Evolutionary conservation across 169 alveolate species (phyloP), one percentile per base, ranked within the genome.

Genomic region (Prorocentrum cordatum): DNA sequence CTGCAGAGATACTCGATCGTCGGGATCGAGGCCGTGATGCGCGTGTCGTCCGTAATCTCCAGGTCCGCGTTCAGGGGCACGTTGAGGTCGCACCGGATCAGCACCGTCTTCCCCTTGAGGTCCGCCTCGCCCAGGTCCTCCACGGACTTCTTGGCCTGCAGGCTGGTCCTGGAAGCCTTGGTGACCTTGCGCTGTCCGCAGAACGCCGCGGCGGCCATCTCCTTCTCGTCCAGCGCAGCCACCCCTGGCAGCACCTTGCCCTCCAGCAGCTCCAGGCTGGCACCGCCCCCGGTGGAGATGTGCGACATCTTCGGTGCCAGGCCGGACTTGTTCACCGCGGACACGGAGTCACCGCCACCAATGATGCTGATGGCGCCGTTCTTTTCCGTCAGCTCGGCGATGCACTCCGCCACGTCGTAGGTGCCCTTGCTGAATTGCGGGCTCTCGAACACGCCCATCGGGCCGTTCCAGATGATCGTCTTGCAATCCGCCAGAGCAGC

Each of bases 271-370:
- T 97, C 99, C 29, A 98, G 94, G 2, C 99, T 96, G 9, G 99
- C 99, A 14, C 99, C 99, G 35, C 99, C 99, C 24, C 99, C 99
- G n/a, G 99, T 98, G 68, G 98, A 95, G 22, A 98, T 98, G 75
- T 97, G 99, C 68, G 98, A 95, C 84, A 98, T 93, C 75, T 94
- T 87, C 29, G n/a, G n/a, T n/a, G n/a, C n/a, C n/a, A n/a, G n/a
- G n/a, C n/a, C n/a, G n/a, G n/a, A n/a, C n/a, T n/a, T n/a, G n/a
- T n/a, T n/a, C n/a, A n/a, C n/a, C n/a, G n/a, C n/a, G n/a, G n/a
- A n/a, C n/a, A n/a, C n/a, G n/a, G n/a, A n/a, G n/a, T n/a, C n/a
- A n/a, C n/a, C n/a, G 2, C 98, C 98, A 9, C 98, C 98, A 50
- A 96, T 96, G 54, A 98, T 97, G 18, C 98, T 91, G 39, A 95